Evolutionary conservation across 2,329 filamentous ascomycete species (phyloP).

Genomic region (Trichoderma endophyticum): DNA sequence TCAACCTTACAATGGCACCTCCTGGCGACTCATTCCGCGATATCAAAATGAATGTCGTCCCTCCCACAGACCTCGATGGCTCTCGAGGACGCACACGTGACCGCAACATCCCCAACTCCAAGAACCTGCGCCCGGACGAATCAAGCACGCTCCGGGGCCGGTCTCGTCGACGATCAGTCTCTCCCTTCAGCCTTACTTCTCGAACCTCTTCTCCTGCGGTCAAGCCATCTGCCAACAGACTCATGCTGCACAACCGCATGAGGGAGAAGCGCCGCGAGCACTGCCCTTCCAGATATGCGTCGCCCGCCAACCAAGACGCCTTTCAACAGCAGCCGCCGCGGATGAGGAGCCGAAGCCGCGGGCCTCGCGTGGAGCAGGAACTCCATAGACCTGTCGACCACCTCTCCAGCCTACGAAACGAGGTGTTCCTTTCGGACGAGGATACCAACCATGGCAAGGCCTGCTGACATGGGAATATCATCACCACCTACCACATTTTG

Average conservation of each 20-base stretch:
- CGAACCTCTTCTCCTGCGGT: conserved; percentile 35
- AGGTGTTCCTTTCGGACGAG: conserved; percentile 29
- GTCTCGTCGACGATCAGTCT: conserved; percentile 40
- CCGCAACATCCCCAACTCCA: conserved; percentile 36
- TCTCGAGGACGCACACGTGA: conserved; percentile 40
- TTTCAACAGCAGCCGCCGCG: conserved; percentile 38
- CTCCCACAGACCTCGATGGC: conserved; percentile 29
- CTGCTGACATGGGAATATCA: not conserved
- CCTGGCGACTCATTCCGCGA: conserved; percentile 26
- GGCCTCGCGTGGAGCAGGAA: conserved; percentile 32
- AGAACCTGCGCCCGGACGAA: conserved; percentile 36
- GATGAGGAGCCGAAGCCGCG: conserved; percentile 39
- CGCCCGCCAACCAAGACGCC: conserved; percentile 33
- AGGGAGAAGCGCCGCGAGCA: conserved; percentile 43
- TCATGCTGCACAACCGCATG: conserved; percentile 41
- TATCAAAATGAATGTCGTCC: conserved; percentile 23
- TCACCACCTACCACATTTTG: not conserved
- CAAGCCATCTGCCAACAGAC: conserved; percentile 41
- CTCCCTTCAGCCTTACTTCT: conserved; percentile 33
- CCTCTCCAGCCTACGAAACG: conserved; percentile 35
- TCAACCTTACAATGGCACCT: not conserved
- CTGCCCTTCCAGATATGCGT: conserved; percentile 40
- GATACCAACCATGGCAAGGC: conserved; percentile 6
- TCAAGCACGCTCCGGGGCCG: conserved; percentile 43
- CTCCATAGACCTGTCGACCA: conserved; percentile 28